A percentile compares a stretch with the other conserved stretches of the same genome.
phyloP scores from a whole-genome alignment of 768 basidiomycete genomes.

The Lentinula raphanica region DNA sequence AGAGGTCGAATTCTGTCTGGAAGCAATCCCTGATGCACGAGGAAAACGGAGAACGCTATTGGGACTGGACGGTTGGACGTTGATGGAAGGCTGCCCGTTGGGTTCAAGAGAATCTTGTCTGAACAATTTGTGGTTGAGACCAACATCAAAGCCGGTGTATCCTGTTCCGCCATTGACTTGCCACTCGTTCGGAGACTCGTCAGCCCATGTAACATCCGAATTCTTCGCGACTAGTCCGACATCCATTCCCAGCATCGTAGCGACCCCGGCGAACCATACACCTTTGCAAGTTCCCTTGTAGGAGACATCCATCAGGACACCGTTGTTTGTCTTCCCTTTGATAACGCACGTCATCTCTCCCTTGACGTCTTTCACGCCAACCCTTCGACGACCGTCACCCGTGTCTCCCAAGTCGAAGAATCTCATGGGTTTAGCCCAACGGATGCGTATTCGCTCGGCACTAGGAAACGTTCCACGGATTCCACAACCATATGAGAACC shows the following conservation, averaged over 20 bases:
- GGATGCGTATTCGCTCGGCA: conserved; percentile 66
- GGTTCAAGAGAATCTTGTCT: conserved; percentile 50
- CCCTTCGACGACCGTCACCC: conserved; percentile 55
- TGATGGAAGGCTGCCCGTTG: conserved; percentile 19
- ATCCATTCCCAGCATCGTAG: conserved; percentile 76
- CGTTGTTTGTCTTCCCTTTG: conserved; percentile 46
- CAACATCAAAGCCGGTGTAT: conserved; percentile 68
- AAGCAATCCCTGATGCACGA: conserved; percentile 12
- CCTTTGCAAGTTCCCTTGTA: conserved; percentile 73
- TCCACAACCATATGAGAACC: conserved; percentile 55
- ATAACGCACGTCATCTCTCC: conserved; percentile 63
- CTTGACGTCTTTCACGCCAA: conserved; percentile 63
- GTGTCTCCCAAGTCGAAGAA: conserved; percentile 28
- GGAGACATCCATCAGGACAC: conserved; percentile 59
- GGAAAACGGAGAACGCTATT: not conserved
- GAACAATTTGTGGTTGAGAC: conserved; percentile 24
- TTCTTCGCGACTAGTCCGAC: conserved; percentile 63
- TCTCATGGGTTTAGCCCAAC: conserved; percentile 70
- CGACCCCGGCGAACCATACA: conserved; percentile 80
- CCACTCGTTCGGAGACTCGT: conserved; percentile 50
- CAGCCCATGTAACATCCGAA: conserved; percentile 64
- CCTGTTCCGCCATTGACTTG: conserved; percentile 56
- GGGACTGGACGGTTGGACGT: conserved; percentile 11
- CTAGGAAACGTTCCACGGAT: conserved; percentile 79
- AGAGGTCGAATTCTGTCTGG: conserved; percentile 36